phyloP scores from a whole-genome alignment of 2,329 filamentous ascomycete genomes.

The Sporothrix globosa region DNA sequence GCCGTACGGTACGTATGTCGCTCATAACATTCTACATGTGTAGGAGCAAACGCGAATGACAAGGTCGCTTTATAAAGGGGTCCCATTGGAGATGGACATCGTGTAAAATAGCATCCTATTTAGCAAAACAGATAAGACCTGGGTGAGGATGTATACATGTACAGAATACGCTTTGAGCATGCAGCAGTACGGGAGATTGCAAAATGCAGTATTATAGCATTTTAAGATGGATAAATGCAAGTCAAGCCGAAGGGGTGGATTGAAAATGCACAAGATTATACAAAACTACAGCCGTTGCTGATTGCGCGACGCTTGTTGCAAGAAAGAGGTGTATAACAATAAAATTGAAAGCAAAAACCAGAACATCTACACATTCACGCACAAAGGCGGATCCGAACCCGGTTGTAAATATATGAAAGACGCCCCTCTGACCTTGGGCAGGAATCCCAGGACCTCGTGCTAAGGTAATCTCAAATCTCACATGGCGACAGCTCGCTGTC shows the following conservation, averaged over 20 bases:
- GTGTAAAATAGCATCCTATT: not conserved
- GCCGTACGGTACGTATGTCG: slow-evolving; percentile 1
- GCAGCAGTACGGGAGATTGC: no score
- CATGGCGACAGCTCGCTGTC: not conserved
- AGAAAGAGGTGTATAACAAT: not conserved
- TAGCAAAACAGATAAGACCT: not conserved
- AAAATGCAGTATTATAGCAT: no score
- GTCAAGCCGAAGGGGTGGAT: no score
- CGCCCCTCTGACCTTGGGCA: not conserved
- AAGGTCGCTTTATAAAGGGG: not conserved
- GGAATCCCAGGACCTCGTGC: not conserved
- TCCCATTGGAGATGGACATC: not conserved
- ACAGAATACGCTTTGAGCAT: no score
- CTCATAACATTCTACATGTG: slow-evolving; percentile 3
- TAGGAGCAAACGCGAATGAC: not conserved
- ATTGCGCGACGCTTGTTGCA: not conserved
- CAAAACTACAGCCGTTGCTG: not conserved
- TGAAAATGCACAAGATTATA: no score
- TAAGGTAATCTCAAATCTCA: not conserved
- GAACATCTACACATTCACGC: not conserved
- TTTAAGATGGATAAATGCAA: no score
- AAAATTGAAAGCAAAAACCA: slow-evolving; percentile 32
- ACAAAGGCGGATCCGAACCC: slow-evolving; percentile 16
- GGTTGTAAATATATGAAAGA: not conserved
- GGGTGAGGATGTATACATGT: no score